These are phyloP conservation scores for Jaminaea rosea DNA, from an alignment of 1,284 basidiomycete species.

Conservation along the genomic window DNA sequence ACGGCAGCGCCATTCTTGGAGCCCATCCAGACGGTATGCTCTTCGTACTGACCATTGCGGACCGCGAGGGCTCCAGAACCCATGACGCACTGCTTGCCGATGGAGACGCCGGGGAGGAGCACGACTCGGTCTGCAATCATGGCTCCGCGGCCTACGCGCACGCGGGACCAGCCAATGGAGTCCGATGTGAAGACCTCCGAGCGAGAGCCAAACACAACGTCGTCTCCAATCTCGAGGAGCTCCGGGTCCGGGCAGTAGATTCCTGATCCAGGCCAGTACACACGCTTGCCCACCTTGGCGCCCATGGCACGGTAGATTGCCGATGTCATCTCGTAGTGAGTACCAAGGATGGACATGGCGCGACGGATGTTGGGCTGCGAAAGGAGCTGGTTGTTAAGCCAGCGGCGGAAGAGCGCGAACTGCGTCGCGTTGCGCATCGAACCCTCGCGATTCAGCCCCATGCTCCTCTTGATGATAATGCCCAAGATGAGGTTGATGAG, in stretches of 20 bases:
- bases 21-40: slow-evolving; percentile 46
- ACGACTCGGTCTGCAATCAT: slow-evolving; percentile 48
- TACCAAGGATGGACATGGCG: slow-evolving; percentile 41
- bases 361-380: slow-evolving; percentile 39
- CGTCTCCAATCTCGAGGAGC: slow-evolving; percentile 46
- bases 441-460: slow-evolving; percentile 44
- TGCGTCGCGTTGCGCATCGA: slow-evolving; percentile 47
- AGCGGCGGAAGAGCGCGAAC: slow-evolving; percentile 43
- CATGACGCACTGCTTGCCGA: slow-evolving; percentile 46
- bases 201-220: slow-evolving; percentile 46
- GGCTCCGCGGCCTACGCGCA: slow-evolving; percentile 43
- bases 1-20: slow-evolving; percentile 46
- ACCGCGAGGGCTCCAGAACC: slow-evolving; percentile 44
- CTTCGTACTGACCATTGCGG: slow-evolving; percentile 45
- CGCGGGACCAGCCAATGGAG: slow-evolving; percentile 45
- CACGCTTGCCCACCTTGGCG: slow-evolving; percentile 43
- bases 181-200: slow-evolving; percentile 46
- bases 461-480: slow-evolving; percentile 38
- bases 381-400: slow-evolving; percentile 41
- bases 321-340: slow-evolving; percentile 47
- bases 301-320: slow-evolving; percentile 47
- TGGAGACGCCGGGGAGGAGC: slow-evolving; percentile 40
- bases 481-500: slow-evolving; percentile 42
- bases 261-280: slow-evolving; percentile 47
- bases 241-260: slow-evolving; percentile 47